A percentile compares a stretch with the other conserved stretches of the same genome.
phyloP scores from a whole-genome alignment of 768 basidiomycete genomes.

The Rhodocollybia butyracea region DNA sequence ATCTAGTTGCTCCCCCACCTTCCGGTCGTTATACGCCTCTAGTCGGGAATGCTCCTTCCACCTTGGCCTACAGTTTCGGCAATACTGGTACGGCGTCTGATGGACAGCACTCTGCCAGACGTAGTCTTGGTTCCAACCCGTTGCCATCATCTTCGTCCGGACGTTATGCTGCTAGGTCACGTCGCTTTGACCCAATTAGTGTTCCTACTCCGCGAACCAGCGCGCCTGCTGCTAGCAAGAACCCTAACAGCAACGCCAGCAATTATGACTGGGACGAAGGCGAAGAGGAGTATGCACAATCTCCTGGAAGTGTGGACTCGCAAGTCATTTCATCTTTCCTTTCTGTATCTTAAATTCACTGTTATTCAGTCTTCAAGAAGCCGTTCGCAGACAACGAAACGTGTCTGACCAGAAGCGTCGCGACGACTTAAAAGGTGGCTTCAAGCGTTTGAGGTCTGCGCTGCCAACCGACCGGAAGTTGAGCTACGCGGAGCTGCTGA shows the following conservation, averaged over 20 bases:
- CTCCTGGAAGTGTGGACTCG: constrained; percentile 52
- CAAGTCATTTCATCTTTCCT: constrained; percentile 22
- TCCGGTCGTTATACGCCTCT: constrained; percentile 68
- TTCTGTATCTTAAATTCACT: background rate
- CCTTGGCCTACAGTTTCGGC: constrained; percentile 64
- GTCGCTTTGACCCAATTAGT: constrained; percentile 76
- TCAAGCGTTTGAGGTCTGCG: constrained; percentile 85
- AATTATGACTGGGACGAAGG: constrained; percentile 72
- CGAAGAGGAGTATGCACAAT: constrained; percentile 61
- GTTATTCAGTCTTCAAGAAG: constrained; percentile 66
- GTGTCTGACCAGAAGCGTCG: constrained; percentile 91
- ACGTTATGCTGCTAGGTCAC: constrained; percentile 65
- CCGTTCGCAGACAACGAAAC: constrained; percentile 88
- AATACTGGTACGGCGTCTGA: constrained; percentile 76
- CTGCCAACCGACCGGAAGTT: constrained; percentile 93
- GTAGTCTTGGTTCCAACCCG: constrained; percentile 52
- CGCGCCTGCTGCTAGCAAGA: constrained; percentile 37
- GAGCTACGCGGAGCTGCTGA: constrained; percentile 87
- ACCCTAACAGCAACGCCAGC: constrained; percentile 37
- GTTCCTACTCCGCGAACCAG: constrained; percentile 55
- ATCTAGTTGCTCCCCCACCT: constrained; percentile 25
- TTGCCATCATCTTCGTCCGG: constrained; percentile 42
- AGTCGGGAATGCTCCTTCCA: constrained; percentile 64
- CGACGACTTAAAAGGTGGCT: constrained; percentile 91
- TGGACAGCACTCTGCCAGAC: constrained; percentile 52